Conservation (phyloP, 2,329 filamentous ascomycete genomes). For the Orbilia oligospora region DNA sequence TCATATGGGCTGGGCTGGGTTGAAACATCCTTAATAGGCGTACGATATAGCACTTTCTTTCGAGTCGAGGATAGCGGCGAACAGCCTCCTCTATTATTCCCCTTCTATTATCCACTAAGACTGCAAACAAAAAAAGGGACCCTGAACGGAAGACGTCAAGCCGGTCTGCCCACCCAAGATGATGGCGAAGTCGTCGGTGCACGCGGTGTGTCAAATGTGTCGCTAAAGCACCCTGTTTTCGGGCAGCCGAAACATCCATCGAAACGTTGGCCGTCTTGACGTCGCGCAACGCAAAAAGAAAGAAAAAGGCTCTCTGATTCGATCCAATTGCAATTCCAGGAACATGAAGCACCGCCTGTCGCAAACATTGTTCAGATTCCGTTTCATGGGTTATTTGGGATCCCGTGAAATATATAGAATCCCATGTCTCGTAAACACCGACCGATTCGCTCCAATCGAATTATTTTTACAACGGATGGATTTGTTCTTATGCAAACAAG, state of each 20-base stretch:
- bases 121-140: not conserved
- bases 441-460: slow-evolving; percentile 43
- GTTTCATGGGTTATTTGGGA: slow-evolving; percentile 45
- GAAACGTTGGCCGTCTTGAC: slow-evolving; percentile 55
- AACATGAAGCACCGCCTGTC: slow-evolving; percentile 52
- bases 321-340: not conserved
- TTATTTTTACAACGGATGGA: slow-evolving; percentile 1
- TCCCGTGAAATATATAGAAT: slow-evolving; percentile 29
- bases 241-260: slow-evolving; percentile 55
- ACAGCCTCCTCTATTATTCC: no score
- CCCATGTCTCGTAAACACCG: slow-evolving; percentile 42
- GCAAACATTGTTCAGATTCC: slow-evolving; percentile 46
- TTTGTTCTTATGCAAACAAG: not conserved
- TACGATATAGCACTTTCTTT: slow-evolving; percentile 10
- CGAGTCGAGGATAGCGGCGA: no score
- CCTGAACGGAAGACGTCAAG: no score
- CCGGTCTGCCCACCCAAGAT: not conserved
- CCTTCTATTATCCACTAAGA: no score
- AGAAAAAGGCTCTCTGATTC: no score
- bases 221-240: slow-evolving; percentile 40
- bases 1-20: slow-evolving; percentile 15
- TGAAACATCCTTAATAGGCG: slow-evolving; percentile 52
- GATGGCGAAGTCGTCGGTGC: slow-evolving; percentile 1
- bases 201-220: slow-evolving; percentile 41
- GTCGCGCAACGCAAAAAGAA: slow-evolving; percentile 46